Base-by-base conservation (phyloP, 1,284 basidiomycete species). In the Stygiomarasmius scandens region DNA sequence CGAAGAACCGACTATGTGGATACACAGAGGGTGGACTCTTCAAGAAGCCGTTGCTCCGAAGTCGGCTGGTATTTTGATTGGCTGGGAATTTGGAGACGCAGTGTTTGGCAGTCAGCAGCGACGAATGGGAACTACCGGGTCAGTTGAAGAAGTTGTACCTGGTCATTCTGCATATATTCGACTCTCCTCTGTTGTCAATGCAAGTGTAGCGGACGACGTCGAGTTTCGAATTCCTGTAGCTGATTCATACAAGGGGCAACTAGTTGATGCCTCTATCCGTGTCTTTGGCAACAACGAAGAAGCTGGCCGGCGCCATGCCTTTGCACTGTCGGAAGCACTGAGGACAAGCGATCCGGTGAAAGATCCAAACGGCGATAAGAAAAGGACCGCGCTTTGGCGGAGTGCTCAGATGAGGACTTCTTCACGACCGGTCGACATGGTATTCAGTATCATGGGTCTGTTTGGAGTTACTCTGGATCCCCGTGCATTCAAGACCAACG, bases 401-500 rank as follows among this genome's bases (percentile, higher is more conserved):
- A 47, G 46, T 47, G 46, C 46, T 23, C 46, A 47, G 22, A 47
- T 47, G 46, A 47, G 46, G 23, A 47, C 46, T 25, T 47, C 46
- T 5, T 47, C 46, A 14, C 46, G 46, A 22, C 46, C 46, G 22
- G 46, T 47, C 10, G 46, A 47, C 22, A 47, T 47, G 46, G 46
- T 47, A 20, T 47, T 47, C 46, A 47, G 46, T 23, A 47, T 47
- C 14, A 47, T 47, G 46, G 46, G 46, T 23, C 23, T 47, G 22
- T 47, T 47, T 25, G 46, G 46, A 25, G 46, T 47, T 22, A 47
- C 46, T 23, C 46, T 47, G 14, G 46, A 47, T 47, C 46, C 46
- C 25, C 5, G 22, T 2, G 46, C 46, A 47, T 47, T 47, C 46
- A 47, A 47, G 22, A 12, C 46, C 12, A 22, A 23, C 22, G 46